Percentiles rank a stretch among this genome's conserved stretches.
Conservation (phyloP, 768 basidiomycete genomes). For the Lactarius deliciosus region DNA sequence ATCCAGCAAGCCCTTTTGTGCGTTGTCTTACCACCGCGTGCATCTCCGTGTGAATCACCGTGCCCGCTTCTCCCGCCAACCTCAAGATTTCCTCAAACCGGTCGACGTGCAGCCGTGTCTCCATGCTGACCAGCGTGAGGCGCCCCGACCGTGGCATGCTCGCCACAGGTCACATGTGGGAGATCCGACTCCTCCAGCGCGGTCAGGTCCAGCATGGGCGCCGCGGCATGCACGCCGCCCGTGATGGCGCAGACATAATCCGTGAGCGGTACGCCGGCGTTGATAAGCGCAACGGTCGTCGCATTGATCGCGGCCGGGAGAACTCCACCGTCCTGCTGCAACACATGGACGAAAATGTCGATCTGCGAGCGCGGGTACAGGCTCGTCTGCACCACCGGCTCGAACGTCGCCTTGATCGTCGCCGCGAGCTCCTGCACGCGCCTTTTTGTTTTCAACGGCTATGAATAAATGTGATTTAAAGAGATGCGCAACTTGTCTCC, state of each 20-base stretch:
- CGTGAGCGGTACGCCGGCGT: constrained; percentile 84
- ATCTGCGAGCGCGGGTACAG: constrained; percentile 95
- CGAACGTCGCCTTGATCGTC: constrained; percentile 90
- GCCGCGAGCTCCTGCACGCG: constrained; percentile 85
- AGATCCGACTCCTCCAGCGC: constrained; percentile 88
- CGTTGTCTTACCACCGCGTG: constrained; percentile 61
- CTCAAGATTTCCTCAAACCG: constrained; percentile 87
- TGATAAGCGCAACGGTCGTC: constrained; percentile 87
- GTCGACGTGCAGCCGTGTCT: constrained; percentile 90
- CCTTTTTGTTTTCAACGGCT: too few relatives aligned
- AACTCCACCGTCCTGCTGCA: constrained; percentile 92
- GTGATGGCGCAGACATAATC: constrained; percentile 92
- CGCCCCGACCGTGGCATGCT: constrained; percentile 84
- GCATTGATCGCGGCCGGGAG: constrained; percentile 92
- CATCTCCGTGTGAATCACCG: constrained; percentile 84
- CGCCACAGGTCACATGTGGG: constrained; percentile 85
- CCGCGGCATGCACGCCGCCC: constrained; percentile 80
- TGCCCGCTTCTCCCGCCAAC: constrained; percentile 74
- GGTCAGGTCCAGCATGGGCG: constrained; percentile 84
- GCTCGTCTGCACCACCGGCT: constrained; percentile 86
- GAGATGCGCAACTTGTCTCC: constrained; percentile 72
- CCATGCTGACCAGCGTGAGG: constrained; percentile 88
- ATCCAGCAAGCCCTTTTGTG: constrained; percentile 59
- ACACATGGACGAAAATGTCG: constrained; percentile 88
- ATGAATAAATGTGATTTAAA: too few relatives aligned